These are phyloP conservation scores for Astrocystis sublimbata DNA, from an alignment of 495 filamentous ascomycete species.

Conservation along the genomic window DNA sequence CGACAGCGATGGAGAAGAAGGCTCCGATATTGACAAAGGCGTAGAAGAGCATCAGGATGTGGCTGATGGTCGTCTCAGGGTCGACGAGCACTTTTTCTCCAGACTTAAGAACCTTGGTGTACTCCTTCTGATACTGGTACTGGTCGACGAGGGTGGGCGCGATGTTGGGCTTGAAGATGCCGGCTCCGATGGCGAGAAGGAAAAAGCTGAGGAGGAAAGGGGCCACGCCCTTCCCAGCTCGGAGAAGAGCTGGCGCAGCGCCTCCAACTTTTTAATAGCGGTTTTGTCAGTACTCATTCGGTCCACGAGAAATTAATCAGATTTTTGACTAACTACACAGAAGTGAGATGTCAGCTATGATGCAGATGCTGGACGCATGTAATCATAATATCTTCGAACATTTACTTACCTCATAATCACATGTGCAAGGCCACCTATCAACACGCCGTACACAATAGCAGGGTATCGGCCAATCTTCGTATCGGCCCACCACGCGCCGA, in stretches of 20 bases:
- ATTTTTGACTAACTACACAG: neutral
- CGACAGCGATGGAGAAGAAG: slow-evolving; percentile 64
- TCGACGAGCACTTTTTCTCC: slow-evolving; percentile 75
- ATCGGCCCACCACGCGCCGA: slow-evolving; percentile 47
- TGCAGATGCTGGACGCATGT: neutral
- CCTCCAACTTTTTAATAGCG: slow-evolving; percentile 48
- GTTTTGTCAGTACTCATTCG: neutral
- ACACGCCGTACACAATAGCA: slow-evolving; percentile 54
- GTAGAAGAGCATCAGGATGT: slow-evolving; percentile 67
- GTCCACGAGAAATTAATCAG: too few species aligned
- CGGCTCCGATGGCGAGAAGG: slow-evolving; percentile 54
- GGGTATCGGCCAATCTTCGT: slow-evolving; percentile 53
- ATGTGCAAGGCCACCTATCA: slow-evolving; percentile 57
- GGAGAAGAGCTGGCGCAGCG: slow-evolving; percentile 53
- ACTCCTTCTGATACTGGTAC: slow-evolving; percentile 48
- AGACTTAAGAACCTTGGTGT: slow-evolving; percentile 58
- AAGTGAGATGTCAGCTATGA: slow-evolving; percentile 1
- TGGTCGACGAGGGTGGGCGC: slow-evolving; percentile 70
- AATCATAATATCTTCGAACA: neutral
- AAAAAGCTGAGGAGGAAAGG: slow-evolving; percentile 53
- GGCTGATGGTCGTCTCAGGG: slow-evolving; percentile 67
- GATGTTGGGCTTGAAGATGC: slow-evolving; percentile 71
- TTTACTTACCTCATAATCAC: slow-evolving; percentile 29
- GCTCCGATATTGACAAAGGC: slow-evolving; percentile 72
- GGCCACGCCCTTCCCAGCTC: slow-evolving; percentile 48